These are phyloP conservation scores for Balansia obtecta DNA, from an alignment of 2,329 filamentous ascomycete genomes.

Conservation along the genomic window DNA sequence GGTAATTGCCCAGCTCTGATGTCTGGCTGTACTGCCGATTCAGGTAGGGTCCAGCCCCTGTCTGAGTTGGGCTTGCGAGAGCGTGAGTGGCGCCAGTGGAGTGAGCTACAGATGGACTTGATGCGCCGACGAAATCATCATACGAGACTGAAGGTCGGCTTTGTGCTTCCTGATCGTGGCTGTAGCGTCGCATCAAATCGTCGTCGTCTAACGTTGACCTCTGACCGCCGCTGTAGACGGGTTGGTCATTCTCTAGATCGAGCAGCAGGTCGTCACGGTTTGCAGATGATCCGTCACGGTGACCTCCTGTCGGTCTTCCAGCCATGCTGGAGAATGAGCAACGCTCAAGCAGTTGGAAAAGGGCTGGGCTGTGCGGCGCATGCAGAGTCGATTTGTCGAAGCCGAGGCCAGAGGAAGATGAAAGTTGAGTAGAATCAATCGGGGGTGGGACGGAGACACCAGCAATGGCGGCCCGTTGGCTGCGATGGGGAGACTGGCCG, in stretches of 20 bases:
- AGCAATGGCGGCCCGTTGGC: background rate
- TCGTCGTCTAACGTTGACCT: slow-evolving; percentile 72
- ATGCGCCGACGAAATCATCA: slow-evolving; percentile 77
- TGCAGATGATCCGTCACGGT: slow-evolving; percentile 35
- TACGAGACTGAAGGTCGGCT: slow-evolving; percentile 80
- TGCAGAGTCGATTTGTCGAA: slow-evolving; percentile 16
- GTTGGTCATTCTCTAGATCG: slow-evolving; percentile 60
- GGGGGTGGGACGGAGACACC: background rate
- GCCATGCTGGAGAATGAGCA: slow-evolving; percentile 43
- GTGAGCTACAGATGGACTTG: slow-evolving; percentile 31
- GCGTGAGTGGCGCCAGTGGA: slow-evolving; percentile 19
- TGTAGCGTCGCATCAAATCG: slow-evolving; percentile 62
- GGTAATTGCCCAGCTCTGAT: slow-evolving; percentile 76
- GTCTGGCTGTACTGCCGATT: slow-evolving; percentile 55
- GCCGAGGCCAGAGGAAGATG: background rate
- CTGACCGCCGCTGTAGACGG: slow-evolving; percentile 63
- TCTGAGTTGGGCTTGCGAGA: slow-evolving; percentile 8
- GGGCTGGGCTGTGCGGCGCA: slow-evolving; percentile 18
- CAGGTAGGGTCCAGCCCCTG: slow-evolving; percentile 29
- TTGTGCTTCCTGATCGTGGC: slow-evolving; percentile 51
- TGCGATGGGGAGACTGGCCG: background rate
- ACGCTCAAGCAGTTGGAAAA: slow-evolving; percentile 18
- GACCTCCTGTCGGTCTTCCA: slow-evolving; percentile 38
- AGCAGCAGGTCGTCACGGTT: slow-evolving; percentile 52
- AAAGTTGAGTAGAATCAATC: background rate